These are phyloP conservation scores for Colletotrichum sp. DNA, from an alignment of 2,329 filamentous ascomycete genomes.

Conservation along the genomic window DNA sequence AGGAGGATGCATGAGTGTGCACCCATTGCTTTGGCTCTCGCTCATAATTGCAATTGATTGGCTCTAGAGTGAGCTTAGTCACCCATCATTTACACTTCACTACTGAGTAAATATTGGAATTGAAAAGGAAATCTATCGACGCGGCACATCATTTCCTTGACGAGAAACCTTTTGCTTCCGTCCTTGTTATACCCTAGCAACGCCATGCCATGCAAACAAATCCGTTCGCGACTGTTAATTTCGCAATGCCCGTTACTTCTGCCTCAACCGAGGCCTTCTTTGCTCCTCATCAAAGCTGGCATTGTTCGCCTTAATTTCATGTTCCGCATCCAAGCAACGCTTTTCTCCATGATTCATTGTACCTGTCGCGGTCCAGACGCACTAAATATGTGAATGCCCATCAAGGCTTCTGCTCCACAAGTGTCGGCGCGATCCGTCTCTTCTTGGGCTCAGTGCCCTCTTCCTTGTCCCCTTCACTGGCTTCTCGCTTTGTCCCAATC, in stretches of 20 bases:
- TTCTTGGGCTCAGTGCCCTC: slow-evolving; percentile 66
- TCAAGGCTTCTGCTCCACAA: slow-evolving; percentile 41
- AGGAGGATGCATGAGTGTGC: background rate
- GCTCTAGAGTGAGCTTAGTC: background rate
- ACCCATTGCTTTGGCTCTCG: background rate
- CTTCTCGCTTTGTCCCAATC: slow-evolving; percentile 60
- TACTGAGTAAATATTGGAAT: background rate
- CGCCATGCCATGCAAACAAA: slow-evolving; percentile 22
- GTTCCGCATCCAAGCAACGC: slow-evolving; percentile 13
- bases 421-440: slow-evolving; percentile 73
- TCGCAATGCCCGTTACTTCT: background rate
- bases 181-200: slow-evolving; percentile 18
- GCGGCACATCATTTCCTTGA: background rate
- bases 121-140: background rate
- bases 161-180: background rate
- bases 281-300: background rate
- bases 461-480: slow-evolving; percentile 59
- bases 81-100: background rate
- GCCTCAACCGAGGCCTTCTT: background rate
- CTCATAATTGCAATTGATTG: background rate
- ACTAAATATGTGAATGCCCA: background rate
- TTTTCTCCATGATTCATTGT: slow-evolving; percentile 17
- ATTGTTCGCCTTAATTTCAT: background rate
- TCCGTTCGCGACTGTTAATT: background rate
- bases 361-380: background rate